Conservation (phyloP, 2,329 filamentous ascomycete species). For the Mycosphaerella arachidis region DNA sequence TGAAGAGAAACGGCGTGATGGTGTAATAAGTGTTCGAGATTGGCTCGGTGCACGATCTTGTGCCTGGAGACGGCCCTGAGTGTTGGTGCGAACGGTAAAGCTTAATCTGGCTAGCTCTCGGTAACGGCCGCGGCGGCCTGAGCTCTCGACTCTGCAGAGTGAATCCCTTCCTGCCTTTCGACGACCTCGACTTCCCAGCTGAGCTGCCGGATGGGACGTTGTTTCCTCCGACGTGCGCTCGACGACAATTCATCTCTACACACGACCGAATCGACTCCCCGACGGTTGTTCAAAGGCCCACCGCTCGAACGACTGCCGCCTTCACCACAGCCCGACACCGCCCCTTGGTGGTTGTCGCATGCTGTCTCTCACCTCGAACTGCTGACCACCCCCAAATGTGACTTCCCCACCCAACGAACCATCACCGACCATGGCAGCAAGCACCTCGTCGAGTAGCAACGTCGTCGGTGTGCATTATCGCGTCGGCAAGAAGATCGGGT, state of each 20-base stretch:
- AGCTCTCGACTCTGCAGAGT: neutral
- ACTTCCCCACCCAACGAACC: neutral
- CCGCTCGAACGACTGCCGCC: neutral
- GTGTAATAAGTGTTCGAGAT: neutral
- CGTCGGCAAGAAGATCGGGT: constrained; percentile 96
- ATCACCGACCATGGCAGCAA: constrained; percentile 5
- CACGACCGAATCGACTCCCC: neutral
- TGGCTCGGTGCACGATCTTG: neutral
- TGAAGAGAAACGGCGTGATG: neutral
- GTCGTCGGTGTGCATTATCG: constrained; percentile 98
- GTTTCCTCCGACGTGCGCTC: neutral
- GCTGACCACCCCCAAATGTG: neutral
- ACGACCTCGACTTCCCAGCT: no score
- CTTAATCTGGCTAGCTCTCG: neutral
- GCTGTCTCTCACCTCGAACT: neutral
- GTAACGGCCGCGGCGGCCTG: neutral
- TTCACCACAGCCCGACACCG: neutral
- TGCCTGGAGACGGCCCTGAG: neutral
- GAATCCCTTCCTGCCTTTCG: neutral
- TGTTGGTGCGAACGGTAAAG: neutral
- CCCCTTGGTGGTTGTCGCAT: neutral
- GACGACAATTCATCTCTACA: neutral
- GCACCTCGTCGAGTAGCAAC: constrained; percentile 56
- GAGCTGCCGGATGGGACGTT: neutral
- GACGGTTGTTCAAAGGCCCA: neutral